These are phyloP conservation scores for Marchantia paleacea DNA, from an alignment of 225 moss, liverwort and hornwort species.

Conservation along the genomic window DNA sequence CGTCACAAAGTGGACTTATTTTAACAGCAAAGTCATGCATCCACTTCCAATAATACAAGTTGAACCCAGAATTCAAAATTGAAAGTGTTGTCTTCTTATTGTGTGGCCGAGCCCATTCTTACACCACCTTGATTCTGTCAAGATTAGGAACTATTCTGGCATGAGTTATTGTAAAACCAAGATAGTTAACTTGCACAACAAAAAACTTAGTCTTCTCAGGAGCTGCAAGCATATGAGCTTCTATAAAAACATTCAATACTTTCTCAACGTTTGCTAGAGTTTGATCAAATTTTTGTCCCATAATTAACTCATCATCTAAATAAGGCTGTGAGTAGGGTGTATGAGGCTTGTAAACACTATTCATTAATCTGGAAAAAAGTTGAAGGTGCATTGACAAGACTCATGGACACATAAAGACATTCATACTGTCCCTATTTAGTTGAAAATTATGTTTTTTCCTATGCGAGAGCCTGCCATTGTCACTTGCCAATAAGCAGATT, in stretches of 20 bases:
- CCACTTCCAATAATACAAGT: not conserved
- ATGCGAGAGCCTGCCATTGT: not conserved
- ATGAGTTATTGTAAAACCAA: not conserved
- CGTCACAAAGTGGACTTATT: not conserved
- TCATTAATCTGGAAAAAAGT: no score
- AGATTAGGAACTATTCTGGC: not conserved
- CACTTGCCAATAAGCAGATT: not conserved
- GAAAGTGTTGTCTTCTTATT: not conserved
- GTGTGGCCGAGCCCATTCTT: not conserved
- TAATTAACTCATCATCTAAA: constrained; percentile 4
- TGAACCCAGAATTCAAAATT: not conserved
- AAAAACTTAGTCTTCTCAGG: not conserved
- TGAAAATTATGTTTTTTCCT: not conserved
- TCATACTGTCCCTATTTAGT: not conserved
- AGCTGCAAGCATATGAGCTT: not conserved
- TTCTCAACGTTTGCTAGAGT: not conserved
- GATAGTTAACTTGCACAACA: not conserved
- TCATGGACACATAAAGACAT: not conserved
- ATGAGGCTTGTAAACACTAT: not conserved
- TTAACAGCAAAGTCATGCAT: not conserved
- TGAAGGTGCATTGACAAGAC: not conserved
- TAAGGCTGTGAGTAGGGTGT: not conserved
- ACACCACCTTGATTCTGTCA: not conserved
- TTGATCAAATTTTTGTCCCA: not conserved
- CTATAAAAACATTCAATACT: not conserved